Evolutionary conservation across 1,139 yeast genomes (phyloP).

Genomic region (Blastobotrys apis): DNA sequence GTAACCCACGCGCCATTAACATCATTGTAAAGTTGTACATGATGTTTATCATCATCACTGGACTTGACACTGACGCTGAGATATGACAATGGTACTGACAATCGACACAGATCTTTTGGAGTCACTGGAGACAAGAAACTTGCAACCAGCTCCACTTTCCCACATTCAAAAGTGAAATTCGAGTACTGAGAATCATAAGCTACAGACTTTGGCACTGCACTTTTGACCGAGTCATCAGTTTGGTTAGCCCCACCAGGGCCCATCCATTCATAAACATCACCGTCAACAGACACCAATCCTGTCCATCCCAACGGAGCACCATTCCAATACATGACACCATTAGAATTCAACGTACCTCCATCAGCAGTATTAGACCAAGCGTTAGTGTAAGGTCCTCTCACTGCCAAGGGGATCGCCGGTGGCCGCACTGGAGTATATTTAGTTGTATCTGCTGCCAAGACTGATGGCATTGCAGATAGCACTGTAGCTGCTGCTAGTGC

Average conservation of each 20-base stretch:
- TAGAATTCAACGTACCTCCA: constrained; percentile 2
- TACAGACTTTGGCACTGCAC: constrained; percentile 4
- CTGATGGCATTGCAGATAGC: no score
- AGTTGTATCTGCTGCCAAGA: no score
- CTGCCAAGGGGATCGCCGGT: constrained; percentile 14
- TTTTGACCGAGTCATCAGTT: neutral
- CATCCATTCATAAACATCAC: constrained; percentile 6
- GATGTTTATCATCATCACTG: constrained; percentile 3
- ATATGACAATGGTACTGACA: constrained; percentile 10
- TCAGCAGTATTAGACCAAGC: constrained; percentile 6
- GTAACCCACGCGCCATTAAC: constrained; percentile 10
- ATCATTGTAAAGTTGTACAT: constrained; percentile 5
- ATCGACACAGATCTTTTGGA: constrained; percentile 5
- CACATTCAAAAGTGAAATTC: constrained; percentile 9
- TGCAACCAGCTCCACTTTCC: constrained; percentile 5
- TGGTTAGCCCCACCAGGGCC: neutral
- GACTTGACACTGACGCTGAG: neutral
- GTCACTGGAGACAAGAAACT: constrained; percentile 9
- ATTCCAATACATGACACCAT: constrained; percentile 9
- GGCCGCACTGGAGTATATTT: constrained; percentile 9
- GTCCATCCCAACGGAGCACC: constrained; percentile 11
- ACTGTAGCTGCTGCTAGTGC: no score
- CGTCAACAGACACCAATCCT: constrained; percentile 7
- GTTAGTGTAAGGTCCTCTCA: constrained; percentile 7
- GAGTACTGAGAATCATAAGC: constrained; percentile 10